Base-by-base conservation (phyloP, 768 basidiomycete species). In the Mycena galericulata region DNA sequence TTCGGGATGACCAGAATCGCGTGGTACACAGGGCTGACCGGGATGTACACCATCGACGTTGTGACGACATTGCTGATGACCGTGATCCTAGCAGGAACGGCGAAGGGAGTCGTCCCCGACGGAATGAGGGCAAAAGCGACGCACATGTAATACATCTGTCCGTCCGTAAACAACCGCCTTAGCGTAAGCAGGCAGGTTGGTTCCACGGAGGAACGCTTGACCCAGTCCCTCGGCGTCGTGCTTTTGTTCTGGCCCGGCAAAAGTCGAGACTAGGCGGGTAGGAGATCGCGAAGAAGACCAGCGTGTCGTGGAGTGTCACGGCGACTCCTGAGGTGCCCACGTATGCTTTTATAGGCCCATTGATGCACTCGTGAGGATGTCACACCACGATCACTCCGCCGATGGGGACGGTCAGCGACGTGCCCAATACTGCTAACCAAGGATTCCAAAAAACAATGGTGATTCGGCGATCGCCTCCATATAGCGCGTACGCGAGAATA, bases 391-490 rank as follows among this genome's bases (percentile, higher is more conserved):
- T 61, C 0, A 70, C 77, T 17, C 77, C 63, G 11, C 73, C 75
- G 26, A 77, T 63, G 4, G 77, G 73, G 12, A 75, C 71, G 2
- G 75, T 69, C 18, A 79, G 27, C 30, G 75, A 65, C 1, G 70
- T 69, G 11, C 69, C 80, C 40, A 80, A 34, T 18, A 78, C 75
- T 0, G 60, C 62, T 12, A 80, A 68, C 81, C 80, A 82, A n/a
- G 79, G 71, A 11, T 74, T 45, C 24, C 62, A 68, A 62, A 81
- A 80, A 32, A 74, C 69, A 5, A 51, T 61, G n/a, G 75, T 47
- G 30, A 79, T 34, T 27, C 60, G 56, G 30, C 46, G 63, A 58
- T 76, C 74, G 18, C 72, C 49, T 49, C 70, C 63, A 60, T 65
- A 79, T 15, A 80, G 79, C 76, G 4, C 55, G 54, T 6, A 78